phyloP scores from a whole-genome alignment of 768 basidiomycete species.

The Megacollybia marginata region DNA sequence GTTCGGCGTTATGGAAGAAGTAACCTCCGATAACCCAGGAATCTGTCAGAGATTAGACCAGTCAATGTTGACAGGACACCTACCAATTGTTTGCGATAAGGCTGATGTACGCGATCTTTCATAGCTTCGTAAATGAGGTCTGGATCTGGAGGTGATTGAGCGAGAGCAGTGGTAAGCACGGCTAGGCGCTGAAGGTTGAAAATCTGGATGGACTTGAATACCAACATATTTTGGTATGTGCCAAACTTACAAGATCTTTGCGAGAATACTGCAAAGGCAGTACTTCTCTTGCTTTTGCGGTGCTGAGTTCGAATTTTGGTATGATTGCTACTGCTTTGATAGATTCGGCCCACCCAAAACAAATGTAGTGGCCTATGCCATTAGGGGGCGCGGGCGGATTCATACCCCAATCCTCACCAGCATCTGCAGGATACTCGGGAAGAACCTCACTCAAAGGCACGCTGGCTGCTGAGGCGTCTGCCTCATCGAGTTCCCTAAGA shows the following conservation, averaged over 20 bases:
- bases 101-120: conserved; percentile 98
- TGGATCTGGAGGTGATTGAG: conserved; percentile 85
- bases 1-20: conserved; percentile 76
- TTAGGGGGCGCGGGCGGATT: conserved; percentile 81
- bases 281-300: conserved; percentile 87
- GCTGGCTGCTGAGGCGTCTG: conserved; percentile 74
- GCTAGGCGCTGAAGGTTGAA: conserved; percentile 97
- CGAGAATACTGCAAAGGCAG: conserved; percentile 81
- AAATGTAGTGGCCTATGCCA: conserved; percentile 92
- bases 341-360: conserved; percentile 75
- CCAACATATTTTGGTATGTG: background rate
- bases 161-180: conserved; percentile 91
- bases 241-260: conserved; percentile 73
- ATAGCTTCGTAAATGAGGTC: conserved; percentile 98
- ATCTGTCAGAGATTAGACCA: conserved; percentile 48
- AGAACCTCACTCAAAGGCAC: conserved; percentile 95
- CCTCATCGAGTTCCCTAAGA: conserved; percentile 79
- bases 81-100: conserved; percentile 84
- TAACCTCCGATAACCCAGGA: conserved; percentile 91
- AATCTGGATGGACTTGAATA: conserved; percentile 44
- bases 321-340: conserved; percentile 94
- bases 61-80: conserved; percentile 16
- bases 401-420: conserved; percentile 85
- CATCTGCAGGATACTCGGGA: conserved; percentile 92
- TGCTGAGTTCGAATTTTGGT: conserved; percentile 92